These are phyloP conservation scores for Isabelozyma rhagii DNA, from an alignment of 805 yeast species.

Conservation along the genomic window DNA sequence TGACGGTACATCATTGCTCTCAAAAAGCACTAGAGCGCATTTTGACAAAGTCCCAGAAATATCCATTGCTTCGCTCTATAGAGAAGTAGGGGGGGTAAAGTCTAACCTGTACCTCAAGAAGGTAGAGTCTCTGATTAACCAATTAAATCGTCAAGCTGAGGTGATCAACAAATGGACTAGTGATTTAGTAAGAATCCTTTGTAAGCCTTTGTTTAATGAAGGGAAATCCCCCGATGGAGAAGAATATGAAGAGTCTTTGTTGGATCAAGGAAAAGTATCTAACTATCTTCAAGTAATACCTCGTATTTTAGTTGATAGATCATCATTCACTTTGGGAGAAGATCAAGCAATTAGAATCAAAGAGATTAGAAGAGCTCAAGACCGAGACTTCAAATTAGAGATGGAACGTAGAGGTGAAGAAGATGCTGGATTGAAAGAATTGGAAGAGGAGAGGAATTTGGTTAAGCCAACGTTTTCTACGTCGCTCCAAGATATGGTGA, in stretches of 20 bases:
- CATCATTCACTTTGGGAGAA: conserved; percentile 36
- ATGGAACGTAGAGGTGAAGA: conserved; percentile 22
- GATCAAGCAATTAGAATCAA: conserved; percentile 16
- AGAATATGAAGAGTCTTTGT: conserved; percentile 73
- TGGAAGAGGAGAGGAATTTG: conserved; percentile 16
- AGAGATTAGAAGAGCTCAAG: conserved; percentile 14
- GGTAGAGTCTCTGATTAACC: conserved; percentile 15
- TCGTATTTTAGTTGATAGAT: conserved; percentile 34
- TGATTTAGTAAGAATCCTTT: conserved; percentile 40
- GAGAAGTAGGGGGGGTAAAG: conserved; percentile 16
- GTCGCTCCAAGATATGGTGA: conserved; percentile 32
- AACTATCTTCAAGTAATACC: conserved; percentile 52
- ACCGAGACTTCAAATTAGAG: conserved; percentile 18
- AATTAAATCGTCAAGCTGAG: conserved; percentile 51
- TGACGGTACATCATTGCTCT: conserved; percentile 25
- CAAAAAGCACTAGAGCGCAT: conserved; percentile 32
- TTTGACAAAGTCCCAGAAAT: conserved; percentile 29
- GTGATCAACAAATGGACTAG: conserved; percentile 51
- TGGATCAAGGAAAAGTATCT: conserved; percentile 70
- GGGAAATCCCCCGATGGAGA: conserved; percentile 62
- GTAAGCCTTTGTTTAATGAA: conserved; percentile 44
- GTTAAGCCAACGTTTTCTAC: conserved; percentile 28
- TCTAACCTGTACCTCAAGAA: conserved; percentile 17
- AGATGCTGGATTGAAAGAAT: conserved; percentile 15
- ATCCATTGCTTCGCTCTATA: conserved; percentile 9